Conservation (phyloP, 164 flowering plant genomes). For the Stephania yunnanensis region DNA sequence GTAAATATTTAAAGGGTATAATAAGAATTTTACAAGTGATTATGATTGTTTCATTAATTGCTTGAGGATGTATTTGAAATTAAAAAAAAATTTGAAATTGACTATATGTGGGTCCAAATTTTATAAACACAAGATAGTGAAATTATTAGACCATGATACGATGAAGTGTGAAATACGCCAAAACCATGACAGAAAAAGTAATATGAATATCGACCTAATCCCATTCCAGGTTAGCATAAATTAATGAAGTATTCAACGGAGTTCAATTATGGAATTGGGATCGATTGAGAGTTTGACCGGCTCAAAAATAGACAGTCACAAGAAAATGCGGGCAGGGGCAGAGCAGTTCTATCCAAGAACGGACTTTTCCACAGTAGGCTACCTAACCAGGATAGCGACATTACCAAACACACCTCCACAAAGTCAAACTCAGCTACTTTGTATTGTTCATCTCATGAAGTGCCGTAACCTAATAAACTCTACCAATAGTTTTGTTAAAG, state of each 20-base stretch:
- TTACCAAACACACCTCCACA: not conserved
- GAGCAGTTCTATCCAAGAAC: slow-evolving; percentile 4
- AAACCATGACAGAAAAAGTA: not conserved
- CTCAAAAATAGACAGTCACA: not conserved
- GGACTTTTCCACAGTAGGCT: slow-evolving; percentile 9
- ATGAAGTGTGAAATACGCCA: too few relatives aligned
- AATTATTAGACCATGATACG: too few relatives aligned
- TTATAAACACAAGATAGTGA: too few relatives aligned
- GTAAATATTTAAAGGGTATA: too few relatives aligned
- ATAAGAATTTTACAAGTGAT: too few relatives aligned
- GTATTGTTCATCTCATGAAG: too few relatives aligned
- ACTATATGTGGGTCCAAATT: too few relatives aligned
- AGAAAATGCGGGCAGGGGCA: not conserved
- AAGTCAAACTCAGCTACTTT: not conserved
- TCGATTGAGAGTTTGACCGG: not conserved
- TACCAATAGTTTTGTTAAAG: too few relatives aligned
- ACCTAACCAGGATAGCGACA: slow-evolving; percentile 9
- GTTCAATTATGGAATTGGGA: not conserved
- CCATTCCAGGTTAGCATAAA: not conserved
- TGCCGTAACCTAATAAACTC: too few relatives aligned
- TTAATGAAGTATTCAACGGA: not conserved
- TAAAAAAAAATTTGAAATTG: too few relatives aligned
- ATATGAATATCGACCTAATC: not conserved
- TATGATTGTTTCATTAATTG: too few relatives aligned
- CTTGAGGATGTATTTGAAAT: too few relatives aligned